phyloP scores from a whole-genome alignment of 768 basidiomycete species.

The Suillus cothurnatus region DNA sequence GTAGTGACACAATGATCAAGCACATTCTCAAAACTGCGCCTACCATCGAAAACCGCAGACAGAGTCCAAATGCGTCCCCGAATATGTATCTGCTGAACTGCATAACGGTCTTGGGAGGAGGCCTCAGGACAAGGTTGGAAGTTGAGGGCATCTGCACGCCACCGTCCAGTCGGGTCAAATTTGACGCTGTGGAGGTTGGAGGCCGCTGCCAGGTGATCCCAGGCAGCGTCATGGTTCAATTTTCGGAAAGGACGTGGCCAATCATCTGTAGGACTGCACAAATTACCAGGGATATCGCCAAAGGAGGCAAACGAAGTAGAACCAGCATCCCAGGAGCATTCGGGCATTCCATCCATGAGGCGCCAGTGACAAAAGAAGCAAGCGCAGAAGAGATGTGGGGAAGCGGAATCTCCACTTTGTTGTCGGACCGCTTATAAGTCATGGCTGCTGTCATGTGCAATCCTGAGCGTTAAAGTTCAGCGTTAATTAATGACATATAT shows the following conservation, averaged over 20 bases:
- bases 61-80: slow-evolving; percentile 62
- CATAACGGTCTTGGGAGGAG: slow-evolving; percentile 65
- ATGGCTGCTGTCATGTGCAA: slow-evolving; percentile 30
- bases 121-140: slow-evolving; percentile 62
- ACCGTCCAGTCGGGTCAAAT: slow-evolving; percentile 39
- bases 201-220: slow-evolving; percentile 50
- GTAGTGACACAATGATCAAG: slow-evolving; percentile 9
- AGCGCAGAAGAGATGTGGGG: slow-evolving; percentile 12
- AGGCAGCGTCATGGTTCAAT: slow-evolving; percentile 52
- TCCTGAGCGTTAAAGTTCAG: slow-evolving; percentile 23
- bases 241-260: slow-evolving; percentile 64
- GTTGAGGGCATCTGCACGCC: slow-evolving; percentile 61
- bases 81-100: slow-evolving; percentile 57
- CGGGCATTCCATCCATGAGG: slow-evolving; percentile 21
- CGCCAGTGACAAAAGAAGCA: slow-evolving; percentile 6
- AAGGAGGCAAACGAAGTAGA: slow-evolving; percentile 47
- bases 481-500: slow-evolving; percentile 14
- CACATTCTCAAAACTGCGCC: slow-evolving; percentile 20
- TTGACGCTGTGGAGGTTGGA: slow-evolving; percentile 52
- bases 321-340: slow-evolving; percentile 18
- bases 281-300: slow-evolving; percentile 63
- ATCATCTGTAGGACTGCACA: slow-evolving; percentile 64
- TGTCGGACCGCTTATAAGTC: slow-evolving; percentile 30
- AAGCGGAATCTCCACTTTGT: slow-evolving; percentile 6
- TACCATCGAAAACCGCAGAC: slow-evolving; percentile 73